Percentiles rank a stretch among this genome's conserved stretches.
phyloP scores from a whole-genome alignment of 1,284 basidiomycete genomes.

The Leccinum solheimii region DNA sequence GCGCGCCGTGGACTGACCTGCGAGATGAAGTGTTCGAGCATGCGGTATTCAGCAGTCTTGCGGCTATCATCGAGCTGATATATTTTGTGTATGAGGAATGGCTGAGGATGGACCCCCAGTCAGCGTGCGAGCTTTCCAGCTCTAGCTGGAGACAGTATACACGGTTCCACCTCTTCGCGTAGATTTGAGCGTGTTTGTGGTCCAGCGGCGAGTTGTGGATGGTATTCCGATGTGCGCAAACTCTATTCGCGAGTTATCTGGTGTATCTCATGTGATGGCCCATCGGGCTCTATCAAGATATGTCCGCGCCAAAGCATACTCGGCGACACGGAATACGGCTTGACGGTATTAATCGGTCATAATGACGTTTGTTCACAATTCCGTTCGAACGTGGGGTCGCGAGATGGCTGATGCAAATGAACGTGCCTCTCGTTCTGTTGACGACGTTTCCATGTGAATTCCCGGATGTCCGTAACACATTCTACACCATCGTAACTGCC shows the following conservation, averaged over 20 bases:
- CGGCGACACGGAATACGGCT: too few species aligned
- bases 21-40: slow-evolving; percentile 83
- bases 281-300: slow-evolving; percentile 66
- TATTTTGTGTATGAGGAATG: slow-evolving; percentile 74
- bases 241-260: slow-evolving; percentile 47
- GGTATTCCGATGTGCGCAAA: slow-evolving; percentile 77
- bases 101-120: slow-evolving; percentile 42
- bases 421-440: too few species aligned
- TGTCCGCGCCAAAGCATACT: slow-evolving; percentile 77
- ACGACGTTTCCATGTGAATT: too few species aligned
- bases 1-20: slow-evolving; percentile 44
- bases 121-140: not conserved
- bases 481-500: too few species aligned
- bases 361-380: too few species aligned
- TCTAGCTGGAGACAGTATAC: not conserved
- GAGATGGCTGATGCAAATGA: too few species aligned
- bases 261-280: slow-evolving; percentile 27
- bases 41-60: slow-evolving; percentile 68
- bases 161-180: slow-evolving; percentile 60
- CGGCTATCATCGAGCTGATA: slow-evolving; percentile 87
- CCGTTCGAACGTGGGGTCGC: too few species aligned
- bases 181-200: slow-evolving; percentile 69
- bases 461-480: too few species aligned
- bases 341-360: too few species aligned
- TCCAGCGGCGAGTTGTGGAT: slow-evolving; percentile 83